Evolutionary conservation across 371 early-diverging fungal genomes (phyloP).

Genomic region (Mortierella sp.): DNA sequence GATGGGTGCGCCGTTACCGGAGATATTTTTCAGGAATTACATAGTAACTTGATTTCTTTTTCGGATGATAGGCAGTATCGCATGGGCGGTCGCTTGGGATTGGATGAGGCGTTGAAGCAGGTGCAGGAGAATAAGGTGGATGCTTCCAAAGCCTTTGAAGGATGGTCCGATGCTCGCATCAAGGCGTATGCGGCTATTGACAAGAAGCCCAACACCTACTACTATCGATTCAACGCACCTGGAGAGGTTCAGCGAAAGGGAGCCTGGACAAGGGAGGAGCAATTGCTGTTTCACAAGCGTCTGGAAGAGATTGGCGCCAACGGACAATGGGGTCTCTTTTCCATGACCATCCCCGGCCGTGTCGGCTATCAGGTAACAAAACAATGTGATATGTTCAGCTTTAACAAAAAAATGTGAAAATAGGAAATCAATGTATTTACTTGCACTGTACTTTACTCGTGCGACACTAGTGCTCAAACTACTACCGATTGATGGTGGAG

Average conservation of each 20-base stretch:
- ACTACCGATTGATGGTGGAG: constrained; percentile 89
- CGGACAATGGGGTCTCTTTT: constrained; percentile 97
- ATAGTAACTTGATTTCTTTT: not conserved
- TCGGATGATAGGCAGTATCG: constrained; percentile 68
- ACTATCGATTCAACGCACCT: constrained; percentile 96
- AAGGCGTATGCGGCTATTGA: constrained; percentile 91
- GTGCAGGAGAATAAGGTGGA: constrained; percentile 80
- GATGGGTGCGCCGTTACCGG: too few species aligned
- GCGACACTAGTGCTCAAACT: constrained; percentile 86
- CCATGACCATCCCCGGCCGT: constrained; percentile 94
- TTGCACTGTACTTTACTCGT: not conserved
- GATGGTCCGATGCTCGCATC: constrained; percentile 95
- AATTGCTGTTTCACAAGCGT: constrained; percentile 83
- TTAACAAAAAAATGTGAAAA: not conserved
- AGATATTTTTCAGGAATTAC: not conserved
- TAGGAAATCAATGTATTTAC: not conserved
- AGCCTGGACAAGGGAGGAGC: constrained; percentile 89
- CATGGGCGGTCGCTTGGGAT: constrained; percentile 82
- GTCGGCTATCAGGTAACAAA: constrained; percentile 91
- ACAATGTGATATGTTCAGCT: not conserved
- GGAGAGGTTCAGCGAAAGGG: constrained; percentile 94
- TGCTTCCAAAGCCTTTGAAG: constrained; percentile 88
- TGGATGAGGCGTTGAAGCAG: constrained; percentile 92
- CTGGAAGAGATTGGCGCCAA: constrained; percentile 90
- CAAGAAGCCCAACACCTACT: constrained; percentile 94